Conservation (phyloP, 495 filamentous ascomycete species). For the Aspergillus diversus region DNA sequence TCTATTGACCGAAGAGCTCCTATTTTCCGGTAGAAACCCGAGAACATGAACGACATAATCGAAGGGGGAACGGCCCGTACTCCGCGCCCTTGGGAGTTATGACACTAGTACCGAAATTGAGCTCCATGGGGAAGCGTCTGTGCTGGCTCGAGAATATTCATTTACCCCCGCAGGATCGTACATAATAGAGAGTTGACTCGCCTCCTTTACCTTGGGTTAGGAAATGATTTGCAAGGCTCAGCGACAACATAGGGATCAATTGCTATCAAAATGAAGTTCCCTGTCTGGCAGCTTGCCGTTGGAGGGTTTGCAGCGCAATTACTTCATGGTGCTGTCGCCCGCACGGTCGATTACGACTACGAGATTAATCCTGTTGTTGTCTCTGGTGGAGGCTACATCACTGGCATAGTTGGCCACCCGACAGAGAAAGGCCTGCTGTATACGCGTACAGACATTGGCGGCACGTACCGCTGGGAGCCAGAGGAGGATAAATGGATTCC, state of each 20-base stretch:
- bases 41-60: background rate
- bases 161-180: background rate
- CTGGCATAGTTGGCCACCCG: conserved; percentile 62
- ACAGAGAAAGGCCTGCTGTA: conserved; percentile 60
- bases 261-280: background rate
- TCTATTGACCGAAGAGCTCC: background rate
- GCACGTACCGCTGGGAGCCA: conserved; percentile 58
- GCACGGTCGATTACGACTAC: conserved; percentile 17
- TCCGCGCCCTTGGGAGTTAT: conserved; percentile 8
- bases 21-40: conserved; percentile 2
- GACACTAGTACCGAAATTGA: background rate
- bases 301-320: conserved; percentile 2
- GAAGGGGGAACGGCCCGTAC: conserved; percentile 14
- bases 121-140: background rate
- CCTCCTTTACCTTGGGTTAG: background rate
- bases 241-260: background rate
- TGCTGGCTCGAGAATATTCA: background rate
- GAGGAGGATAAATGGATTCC: conserved; percentile 60
- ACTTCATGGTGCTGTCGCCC: background rate
- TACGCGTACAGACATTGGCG: conserved; percentile 65
- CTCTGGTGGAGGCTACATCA: conserved; percentile 61
- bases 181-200: background rate
- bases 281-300: conserved; percentile 2
- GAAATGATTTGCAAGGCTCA: conserved; percentile 3
- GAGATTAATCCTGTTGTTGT: conserved; percentile 23